A percentile compares a stretch with the other conserved stretches of the same genome.
These are phyloP conservation scores for Candida sp. DNA, from an alignment of 1,139 yeast genomes.

Conservation along the genomic window DNA sequence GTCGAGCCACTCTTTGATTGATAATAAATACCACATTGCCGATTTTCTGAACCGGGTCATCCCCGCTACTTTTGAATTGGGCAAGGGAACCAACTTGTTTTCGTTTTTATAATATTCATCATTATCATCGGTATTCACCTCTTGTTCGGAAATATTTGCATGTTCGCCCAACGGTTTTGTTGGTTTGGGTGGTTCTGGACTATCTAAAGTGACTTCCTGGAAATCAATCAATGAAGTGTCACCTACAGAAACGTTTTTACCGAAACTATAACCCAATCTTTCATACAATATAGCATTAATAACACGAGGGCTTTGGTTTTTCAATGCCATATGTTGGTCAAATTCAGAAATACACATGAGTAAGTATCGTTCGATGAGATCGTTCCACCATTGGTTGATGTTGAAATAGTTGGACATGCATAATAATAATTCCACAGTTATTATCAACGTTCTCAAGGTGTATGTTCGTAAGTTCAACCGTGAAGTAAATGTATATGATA, in stretches of 20 bases:
- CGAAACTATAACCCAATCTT: constrained; percentile 37
- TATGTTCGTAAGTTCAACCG: constrained; percentile 62
- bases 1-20: constrained; percentile 70
- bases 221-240: constrained; percentile 11
- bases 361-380: constrained; percentile 42
- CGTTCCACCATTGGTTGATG: constrained; percentile 49
- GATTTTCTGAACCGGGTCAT: constrained; percentile 67
- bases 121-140: constrained; percentile 13
- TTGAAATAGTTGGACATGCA: constrained; percentile 37
- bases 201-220: not conserved
- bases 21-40: constrained; percentile 72
- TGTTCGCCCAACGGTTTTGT: constrained; percentile 4
- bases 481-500: constrained; percentile 49
- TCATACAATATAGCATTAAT: constrained; percentile 42
- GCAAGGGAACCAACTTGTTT: constrained; percentile 31
- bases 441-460: constrained; percentile 44
- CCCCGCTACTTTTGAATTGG: constrained; percentile 42
- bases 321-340: constrained; percentile 32
- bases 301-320: constrained; percentile 31
- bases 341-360: constrained; percentile 38
- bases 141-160: constrained; percentile 5
- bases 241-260: constrained; percentile 22
- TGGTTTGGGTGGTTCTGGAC: not conserved
- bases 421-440: constrained; percentile 53
- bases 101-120: constrained; percentile 36